Conservation (phyloP, 768 basidiomycete species). For the Royoungia palumana region DNA sequence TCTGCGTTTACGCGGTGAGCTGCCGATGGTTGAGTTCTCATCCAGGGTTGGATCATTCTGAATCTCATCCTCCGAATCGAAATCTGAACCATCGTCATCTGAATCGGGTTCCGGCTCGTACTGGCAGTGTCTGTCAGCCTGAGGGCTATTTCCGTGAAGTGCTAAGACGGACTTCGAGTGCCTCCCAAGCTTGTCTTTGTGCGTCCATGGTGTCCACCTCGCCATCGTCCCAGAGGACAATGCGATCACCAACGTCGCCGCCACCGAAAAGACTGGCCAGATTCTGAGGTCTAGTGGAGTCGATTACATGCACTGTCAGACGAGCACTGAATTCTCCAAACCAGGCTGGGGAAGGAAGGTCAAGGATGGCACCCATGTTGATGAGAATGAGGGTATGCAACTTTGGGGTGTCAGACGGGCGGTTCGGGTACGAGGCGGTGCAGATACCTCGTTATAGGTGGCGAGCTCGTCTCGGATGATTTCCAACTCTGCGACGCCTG, state of each 20-base stretch:
- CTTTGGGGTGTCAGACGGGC: slow-evolving; percentile 35
- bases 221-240: slow-evolving; percentile 94
- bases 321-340: slow-evolving; percentile 66
- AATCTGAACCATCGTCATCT: slow-evolving; percentile 51
- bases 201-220: slow-evolving; percentile 65
- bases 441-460: slow-evolving; percentile 61
- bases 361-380: slow-evolving; percentile 88
- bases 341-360: slow-evolving; percentile 71
- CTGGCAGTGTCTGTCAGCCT: slow-evolving; percentile 36
- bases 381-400: slow-evolving; percentile 87
- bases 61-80: slow-evolving; percentile 43
- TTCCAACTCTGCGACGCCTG: slow-evolving; percentile 77
- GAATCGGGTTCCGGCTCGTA: slow-evolving; percentile 76
- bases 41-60: slow-evolving; percentile 40
- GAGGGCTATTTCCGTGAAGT: neutral
- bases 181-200: slow-evolving; percentile 81
- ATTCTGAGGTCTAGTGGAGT: slow-evolving; percentile 88
- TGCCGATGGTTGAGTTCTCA: slow-evolving; percentile 38
- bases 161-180: slow-evolving; percentile 61
- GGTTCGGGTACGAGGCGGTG: neutral
- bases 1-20: slow-evolving; percentile 48
- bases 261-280: slow-evolving; percentile 79
- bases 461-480: slow-evolving; percentile 61
- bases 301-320: slow-evolving; percentile 87
- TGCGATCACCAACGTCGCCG: slow-evolving; percentile 62